Conservation (phyloP, 2,329 filamentous ascomycete genomes). For the Arthrinium puccinioides region DNA sequence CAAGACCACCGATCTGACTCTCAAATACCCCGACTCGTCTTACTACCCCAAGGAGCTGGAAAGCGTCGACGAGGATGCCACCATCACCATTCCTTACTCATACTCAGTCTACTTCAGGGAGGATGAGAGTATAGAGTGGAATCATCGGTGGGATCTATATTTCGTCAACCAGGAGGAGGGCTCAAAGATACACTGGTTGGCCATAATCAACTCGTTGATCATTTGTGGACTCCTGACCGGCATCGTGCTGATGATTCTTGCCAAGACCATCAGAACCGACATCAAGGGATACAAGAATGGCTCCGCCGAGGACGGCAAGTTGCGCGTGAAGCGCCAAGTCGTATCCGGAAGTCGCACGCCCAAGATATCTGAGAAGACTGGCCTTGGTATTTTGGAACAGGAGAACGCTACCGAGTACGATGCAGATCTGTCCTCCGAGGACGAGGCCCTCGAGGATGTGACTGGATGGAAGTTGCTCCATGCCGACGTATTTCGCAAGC, state of each 20-base stretch:
- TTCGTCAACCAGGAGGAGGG: constrained; percentile 83
- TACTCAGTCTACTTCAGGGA: constrained; percentile 90
- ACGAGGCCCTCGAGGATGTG: constrained; percentile 69
- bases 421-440: constrained; percentile 55
- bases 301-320: constrained; percentile 58
- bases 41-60: constrained; percentile 47
- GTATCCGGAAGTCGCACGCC: constrained; percentile 36
- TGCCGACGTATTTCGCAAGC: constrained; percentile 78
- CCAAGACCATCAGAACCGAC: constrained; percentile 70
- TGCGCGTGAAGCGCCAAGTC: constrained; percentile 40
- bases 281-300: constrained; percentile 68
- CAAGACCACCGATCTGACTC: constrained; percentile 38
- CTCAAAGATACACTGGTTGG: constrained; percentile 77
- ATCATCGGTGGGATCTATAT: constrained; percentile 79
- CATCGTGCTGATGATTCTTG: constrained; percentile 73
- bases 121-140: constrained; percentile 74
- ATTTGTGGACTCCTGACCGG: constrained; percentile 74
- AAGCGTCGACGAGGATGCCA: constrained; percentile 57
- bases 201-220: constrained; percentile 79
- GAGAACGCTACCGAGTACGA: constrained; percentile 44
- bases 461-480: constrained; percentile 86
- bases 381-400: constrained; percentile 52
- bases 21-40: constrained; percentile 49
- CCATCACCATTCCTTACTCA: constrained; percentile 70
- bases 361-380: constrained; percentile 41